These are phyloP conservation scores for Citrullus amarus DNA, from an alignment of 306 rosid genomes.

Conservation along the genomic window DNA sequence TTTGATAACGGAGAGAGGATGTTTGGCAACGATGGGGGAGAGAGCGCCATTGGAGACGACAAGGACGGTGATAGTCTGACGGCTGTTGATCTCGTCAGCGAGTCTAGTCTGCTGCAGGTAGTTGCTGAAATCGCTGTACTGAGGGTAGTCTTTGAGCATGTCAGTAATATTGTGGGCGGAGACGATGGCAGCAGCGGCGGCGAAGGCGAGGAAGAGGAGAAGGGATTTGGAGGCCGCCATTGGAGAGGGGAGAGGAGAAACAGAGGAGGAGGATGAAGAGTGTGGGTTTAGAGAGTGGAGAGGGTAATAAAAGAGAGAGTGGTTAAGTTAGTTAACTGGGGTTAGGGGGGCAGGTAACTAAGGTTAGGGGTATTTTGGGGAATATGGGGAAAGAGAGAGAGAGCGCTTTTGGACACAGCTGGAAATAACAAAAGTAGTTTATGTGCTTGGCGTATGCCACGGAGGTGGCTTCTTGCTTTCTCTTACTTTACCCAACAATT, in stretches of 20 bases:
- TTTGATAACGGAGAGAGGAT: constrained; percentile 72
- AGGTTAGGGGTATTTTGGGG: constrained; percentile 16
- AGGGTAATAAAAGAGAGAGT: not conserved
- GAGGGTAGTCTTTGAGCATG: constrained; percentile 43
- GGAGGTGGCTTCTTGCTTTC: not conserved
- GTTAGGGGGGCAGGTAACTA: constrained; percentile 22
- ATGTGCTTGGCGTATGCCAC: constrained; percentile 24
- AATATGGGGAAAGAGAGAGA: constrained; percentile 15
- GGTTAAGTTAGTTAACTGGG: constrained; percentile 27
- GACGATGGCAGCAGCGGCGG: constrained; percentile 16
- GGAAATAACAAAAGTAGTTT: constrained; percentile 32
- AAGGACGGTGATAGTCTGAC: constrained; percentile 68
- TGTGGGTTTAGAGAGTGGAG: not conserved
- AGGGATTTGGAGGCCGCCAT: constrained; percentile 26
- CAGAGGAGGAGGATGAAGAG: not conserved
- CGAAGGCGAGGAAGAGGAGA: constrained; percentile 14
- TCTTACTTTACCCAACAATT: constrained; percentile 5
- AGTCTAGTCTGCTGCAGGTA: constrained; percentile 51
- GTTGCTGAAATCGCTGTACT: constrained; percentile 44
- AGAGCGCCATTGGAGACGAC: constrained; percentile 50
- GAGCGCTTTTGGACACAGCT: constrained; percentile 40
- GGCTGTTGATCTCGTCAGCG: constrained; percentile 82
- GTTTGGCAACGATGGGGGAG: constrained; percentile 40
- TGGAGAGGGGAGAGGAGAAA: not conserved
- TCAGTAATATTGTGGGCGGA: constrained; percentile 88